Conservation (phyloP, 352 stramenopile species). For the Phytophthora podocarpi region DNA sequence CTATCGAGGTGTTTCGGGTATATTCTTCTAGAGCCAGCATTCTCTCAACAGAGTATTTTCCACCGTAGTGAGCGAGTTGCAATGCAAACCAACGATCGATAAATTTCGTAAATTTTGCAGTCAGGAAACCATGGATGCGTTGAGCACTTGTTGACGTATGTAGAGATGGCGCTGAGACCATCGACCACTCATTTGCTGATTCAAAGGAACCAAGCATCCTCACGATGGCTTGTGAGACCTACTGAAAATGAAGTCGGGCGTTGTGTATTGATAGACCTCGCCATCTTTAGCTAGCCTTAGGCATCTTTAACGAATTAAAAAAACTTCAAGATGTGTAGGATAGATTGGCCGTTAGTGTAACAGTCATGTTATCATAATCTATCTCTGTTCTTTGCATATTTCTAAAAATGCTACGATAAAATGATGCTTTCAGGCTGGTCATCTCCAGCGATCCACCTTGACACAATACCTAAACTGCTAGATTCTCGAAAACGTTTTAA, state of each 20-base stretch:
- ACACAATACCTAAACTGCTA: too few relatives aligned
- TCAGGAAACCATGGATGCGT: neutral
- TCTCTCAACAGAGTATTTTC: slow-evolving; percentile 29
- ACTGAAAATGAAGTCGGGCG: too few relatives aligned
- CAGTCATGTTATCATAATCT: too few relatives aligned
- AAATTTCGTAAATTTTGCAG: neutral
- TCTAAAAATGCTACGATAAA: too few relatives aligned
- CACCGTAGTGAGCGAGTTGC: slow-evolving; percentile 22
- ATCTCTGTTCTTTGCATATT: too few relatives aligned
- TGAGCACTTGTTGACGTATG: neutral
- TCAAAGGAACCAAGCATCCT: neutral
- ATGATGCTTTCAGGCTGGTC: too few relatives aligned
- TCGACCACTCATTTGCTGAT: neutral
- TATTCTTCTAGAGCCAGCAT: slow-evolving; percentile 35
- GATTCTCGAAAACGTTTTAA: too few relatives aligned
- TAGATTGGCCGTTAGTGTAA: too few relatives aligned
- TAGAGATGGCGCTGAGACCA: neutral
- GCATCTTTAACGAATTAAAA: too few relatives aligned
- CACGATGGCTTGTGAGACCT: too few relatives aligned
- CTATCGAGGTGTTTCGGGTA: slow-evolving; percentile 8
- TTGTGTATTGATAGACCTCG: neutral
- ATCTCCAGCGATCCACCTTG: too few relatives aligned
- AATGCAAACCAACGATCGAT: slow-evolving; percentile 4
- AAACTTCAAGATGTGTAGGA: too few relatives aligned
- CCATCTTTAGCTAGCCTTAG: neutral